These are phyloP conservation scores for Thalia dealbata DNA, from an alignment of 176 grass and related monocot genomes.

Conservation along the genomic window DNA sequence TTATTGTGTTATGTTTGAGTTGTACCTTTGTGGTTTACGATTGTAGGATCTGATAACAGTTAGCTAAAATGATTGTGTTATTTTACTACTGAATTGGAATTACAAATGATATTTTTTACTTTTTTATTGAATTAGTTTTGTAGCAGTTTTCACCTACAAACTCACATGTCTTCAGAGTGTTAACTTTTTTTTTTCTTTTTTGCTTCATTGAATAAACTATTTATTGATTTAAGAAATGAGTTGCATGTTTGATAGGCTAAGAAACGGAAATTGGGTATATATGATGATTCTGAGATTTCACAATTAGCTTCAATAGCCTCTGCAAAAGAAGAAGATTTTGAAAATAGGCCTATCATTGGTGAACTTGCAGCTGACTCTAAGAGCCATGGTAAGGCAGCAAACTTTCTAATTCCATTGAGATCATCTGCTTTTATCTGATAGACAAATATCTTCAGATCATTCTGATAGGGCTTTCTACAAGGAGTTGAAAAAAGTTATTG, in stretches of 20 bases:
- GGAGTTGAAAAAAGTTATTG: constrained; percentile 90
- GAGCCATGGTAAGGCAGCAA: constrained; percentile 41
- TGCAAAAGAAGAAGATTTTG: constrained; percentile 28
- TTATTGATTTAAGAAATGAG: neutral
- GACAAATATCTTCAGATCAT: constrained; percentile 42
- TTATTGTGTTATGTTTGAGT: too few relatives aligned
- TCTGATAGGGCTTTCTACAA: constrained; percentile 94
- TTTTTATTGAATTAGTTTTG: too few relatives aligned
- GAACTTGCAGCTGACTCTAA: constrained; percentile 31
- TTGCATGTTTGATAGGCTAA: constrained; percentile 38
- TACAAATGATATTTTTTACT: too few relatives aligned
- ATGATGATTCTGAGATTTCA: constrained; percentile 47
- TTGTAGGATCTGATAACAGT: too few relatives aligned
- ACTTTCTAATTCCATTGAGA: neutral
- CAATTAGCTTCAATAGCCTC: constrained; percentile 41
- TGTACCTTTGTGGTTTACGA: too few relatives aligned
- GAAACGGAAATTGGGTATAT: constrained; percentile 72
- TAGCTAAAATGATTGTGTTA: too few relatives aligned
- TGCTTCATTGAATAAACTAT: neutral
- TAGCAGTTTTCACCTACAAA: too few relatives aligned
- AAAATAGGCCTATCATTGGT: constrained; percentile 29
- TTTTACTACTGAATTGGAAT: too few relatives aligned
- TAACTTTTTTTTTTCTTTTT: neutral
- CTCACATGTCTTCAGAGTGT: neutral
- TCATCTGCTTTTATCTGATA: constrained; percentile 3